Evolutionary conservation across 2,329 filamentous ascomycete species (phyloP).

Genomic region (Gyromitra esculenta): DNA sequence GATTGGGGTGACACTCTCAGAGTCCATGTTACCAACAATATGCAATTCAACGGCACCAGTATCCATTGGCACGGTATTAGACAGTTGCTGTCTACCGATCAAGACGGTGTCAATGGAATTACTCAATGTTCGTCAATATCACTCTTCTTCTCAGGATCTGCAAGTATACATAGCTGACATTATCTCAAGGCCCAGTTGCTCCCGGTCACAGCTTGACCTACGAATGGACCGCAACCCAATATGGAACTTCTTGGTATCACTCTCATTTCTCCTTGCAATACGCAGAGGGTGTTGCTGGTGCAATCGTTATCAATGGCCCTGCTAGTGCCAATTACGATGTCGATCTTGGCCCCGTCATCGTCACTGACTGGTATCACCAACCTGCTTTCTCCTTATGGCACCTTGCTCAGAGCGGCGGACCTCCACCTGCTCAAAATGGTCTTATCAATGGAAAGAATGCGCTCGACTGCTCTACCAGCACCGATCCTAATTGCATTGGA

Average conservation of each 20-base stretch:
- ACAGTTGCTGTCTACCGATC: constrained; percentile 63
- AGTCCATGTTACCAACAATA: constrained; percentile 47
- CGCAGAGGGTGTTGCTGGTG: constrained; percentile 47
- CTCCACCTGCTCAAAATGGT: constrained; percentile 26
- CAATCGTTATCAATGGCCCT: constrained; percentile 52
- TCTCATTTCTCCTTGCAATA: constrained; percentile 51
- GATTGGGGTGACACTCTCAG: constrained; percentile 43
- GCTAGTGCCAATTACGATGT: constrained; percentile 45
- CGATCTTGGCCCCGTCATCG: constrained; percentile 41
- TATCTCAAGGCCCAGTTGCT: constrained; percentile 64
- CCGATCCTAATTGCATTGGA: constrained; percentile 44
- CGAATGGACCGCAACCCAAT: constrained; percentile 60
- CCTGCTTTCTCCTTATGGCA: constrained; percentile 28
- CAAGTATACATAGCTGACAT: not conserved
- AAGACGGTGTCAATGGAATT: constrained; percentile 64
- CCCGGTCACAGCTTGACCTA: constrained; percentile 65
- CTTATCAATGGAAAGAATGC: constrained; percentile 45
- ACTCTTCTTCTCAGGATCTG: not conserved
- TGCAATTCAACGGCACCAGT: constrained; percentile 44
- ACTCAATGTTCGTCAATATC: constrained; percentile 67
- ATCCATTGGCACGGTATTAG: constrained; percentile 66
- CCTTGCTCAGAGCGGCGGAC: constrained; percentile 9
- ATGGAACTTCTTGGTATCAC: constrained; percentile 58
- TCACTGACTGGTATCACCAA: constrained; percentile 56
- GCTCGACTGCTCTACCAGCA: constrained; percentile 25